Evolutionary conservation across 306 rosid genomes (phyloP), one percentile per base, ranked within the genome.

Genomic region (Vigna hirtella): DNA sequence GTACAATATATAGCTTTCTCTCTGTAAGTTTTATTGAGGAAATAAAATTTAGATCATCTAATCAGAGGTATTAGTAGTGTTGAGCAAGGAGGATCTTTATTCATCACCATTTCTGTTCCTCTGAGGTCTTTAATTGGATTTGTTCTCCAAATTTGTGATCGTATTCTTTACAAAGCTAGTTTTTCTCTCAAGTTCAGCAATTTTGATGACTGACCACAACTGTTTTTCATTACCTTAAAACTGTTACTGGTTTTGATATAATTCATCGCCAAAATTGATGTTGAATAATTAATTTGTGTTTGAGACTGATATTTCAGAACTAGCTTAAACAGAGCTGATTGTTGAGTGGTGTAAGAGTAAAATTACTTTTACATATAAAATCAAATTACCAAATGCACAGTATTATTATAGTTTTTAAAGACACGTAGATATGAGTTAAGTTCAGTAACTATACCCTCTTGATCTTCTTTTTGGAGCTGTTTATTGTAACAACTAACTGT

Each of bases 31-130:
- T 17, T 59, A 71, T 3, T 22, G 13, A 4, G 36, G 71, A 57
- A 36, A 45, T 40, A 38, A n/a, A 30, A 53, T 71, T 12, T 10
- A 51, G 63, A 32, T 55, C 30, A 72, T 45, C 57, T 30, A 63
- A 24, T 50, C 50, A 49, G 34, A 73, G 48, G 55, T 56, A 26
- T 51, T 53, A 30, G 74, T 64, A 30, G 13, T 45, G 28, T 38
- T 77, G 65, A 82, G 28, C 63, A 17, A 36, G n/a, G 55, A 66
- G 16, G n/a, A 43, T 58, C 73, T 55, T 56, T 48, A 47, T 70
- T 56, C 22, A 43, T 62, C 48, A 28, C 3, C 18, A 82, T 13
- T 50, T 58, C 43, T 70, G 38, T 63, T 73, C 56, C 36, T 68
- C n/a, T 43, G 26, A 77, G 45, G 55, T 62, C 62, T 61, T 28